Evolutionary conservation across 768 basidiomycete species (phyloP).

Genomic region (Trametes punicea): DNA sequence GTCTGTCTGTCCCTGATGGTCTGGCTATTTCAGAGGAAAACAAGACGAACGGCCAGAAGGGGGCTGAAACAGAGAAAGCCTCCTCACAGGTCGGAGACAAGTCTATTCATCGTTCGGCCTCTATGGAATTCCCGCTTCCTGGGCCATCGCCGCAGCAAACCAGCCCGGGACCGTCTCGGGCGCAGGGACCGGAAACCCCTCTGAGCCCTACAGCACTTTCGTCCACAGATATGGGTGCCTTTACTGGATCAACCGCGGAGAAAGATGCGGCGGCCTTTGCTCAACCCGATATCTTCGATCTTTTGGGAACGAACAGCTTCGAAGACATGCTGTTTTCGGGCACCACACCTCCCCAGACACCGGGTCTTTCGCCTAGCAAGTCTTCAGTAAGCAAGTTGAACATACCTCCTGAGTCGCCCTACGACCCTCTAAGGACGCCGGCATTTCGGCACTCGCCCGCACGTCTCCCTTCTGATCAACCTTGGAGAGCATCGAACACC

Average conservation of each 20-base stretch:
- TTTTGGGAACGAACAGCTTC: background rate
- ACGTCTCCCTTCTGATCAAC: slow-evolving; percentile 72
- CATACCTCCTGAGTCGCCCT: slow-evolving; percentile 62
- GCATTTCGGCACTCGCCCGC: slow-evolving; percentile 77
- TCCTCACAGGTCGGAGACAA: background rate
- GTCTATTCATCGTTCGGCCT: slow-evolving; percentile 1
- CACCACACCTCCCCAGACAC: slow-evolving; percentile 27
- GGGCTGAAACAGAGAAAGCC: background rate
- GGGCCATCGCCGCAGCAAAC: background rate
- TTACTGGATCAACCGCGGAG: background rate
- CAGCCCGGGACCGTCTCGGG: background rate
- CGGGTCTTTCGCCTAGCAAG: slow-evolving; percentile 24
- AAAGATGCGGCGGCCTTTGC: background rate
- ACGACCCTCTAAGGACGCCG: slow-evolving; percentile 70
- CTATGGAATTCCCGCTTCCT: background rate
- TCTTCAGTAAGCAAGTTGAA: slow-evolving; percentile 13
- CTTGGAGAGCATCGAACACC: slow-evolving; percentile 79
- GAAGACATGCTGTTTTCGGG: slow-evolving; percentile 1
- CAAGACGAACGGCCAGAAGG: background rate
- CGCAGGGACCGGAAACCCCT: background rate
- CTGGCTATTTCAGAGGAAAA: slow-evolving; percentile 18
- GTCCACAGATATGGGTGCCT: background rate
- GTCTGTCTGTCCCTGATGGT: background rate
- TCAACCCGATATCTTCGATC: background rate
- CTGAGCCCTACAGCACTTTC: background rate